Evolutionary conservation across 2,329 filamentous ascomycete genomes (phyloP).

Genomic region (Verticillium isaacii): DNA sequence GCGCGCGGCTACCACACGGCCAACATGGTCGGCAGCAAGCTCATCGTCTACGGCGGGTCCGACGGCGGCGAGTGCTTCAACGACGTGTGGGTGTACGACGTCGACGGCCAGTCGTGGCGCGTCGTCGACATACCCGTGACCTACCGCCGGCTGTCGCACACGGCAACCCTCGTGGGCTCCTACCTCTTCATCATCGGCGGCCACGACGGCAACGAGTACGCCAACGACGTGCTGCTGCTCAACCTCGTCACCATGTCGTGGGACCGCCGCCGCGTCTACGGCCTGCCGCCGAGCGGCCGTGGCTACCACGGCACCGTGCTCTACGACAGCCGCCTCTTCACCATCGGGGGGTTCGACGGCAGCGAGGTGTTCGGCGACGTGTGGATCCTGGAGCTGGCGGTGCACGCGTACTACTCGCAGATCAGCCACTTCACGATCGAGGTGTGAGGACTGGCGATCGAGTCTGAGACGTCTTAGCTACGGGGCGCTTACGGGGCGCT

Average conservation of each 20-base stretch:
- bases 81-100: constrained; percentile 70
- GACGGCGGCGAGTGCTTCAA: constrained; percentile 69
- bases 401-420: constrained; percentile 69
- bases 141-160: constrained; percentile 63
- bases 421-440: constrained; percentile 70
- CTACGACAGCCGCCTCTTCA: constrained; percentile 58
- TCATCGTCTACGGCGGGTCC: constrained; percentile 67
- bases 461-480: too few species aligned
- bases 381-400: constrained; percentile 61
- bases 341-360: constrained; percentile 66
- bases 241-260: constrained; percentile 72
- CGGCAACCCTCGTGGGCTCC: constrained; percentile 63
- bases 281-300: constrained; percentile 55
- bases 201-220: constrained; percentile 66
- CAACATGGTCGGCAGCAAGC: constrained; percentile 68
- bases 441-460: constrained; percentile 33
- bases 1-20: constrained; percentile 67
- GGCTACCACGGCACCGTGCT: constrained; percentile 65
- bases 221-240: constrained; percentile 62
- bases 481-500: too few species aligned
- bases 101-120: constrained; percentile 57
- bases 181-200: constrained; percentile 68
- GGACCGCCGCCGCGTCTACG: constrained; percentile 63
- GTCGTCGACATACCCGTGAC: constrained; percentile 53
- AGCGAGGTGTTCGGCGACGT: constrained; percentile 64